Evolutionary conservation across 1,284 basidiomycete genomes (phyloP).

Genomic region (Tremellales sp.): DNA sequence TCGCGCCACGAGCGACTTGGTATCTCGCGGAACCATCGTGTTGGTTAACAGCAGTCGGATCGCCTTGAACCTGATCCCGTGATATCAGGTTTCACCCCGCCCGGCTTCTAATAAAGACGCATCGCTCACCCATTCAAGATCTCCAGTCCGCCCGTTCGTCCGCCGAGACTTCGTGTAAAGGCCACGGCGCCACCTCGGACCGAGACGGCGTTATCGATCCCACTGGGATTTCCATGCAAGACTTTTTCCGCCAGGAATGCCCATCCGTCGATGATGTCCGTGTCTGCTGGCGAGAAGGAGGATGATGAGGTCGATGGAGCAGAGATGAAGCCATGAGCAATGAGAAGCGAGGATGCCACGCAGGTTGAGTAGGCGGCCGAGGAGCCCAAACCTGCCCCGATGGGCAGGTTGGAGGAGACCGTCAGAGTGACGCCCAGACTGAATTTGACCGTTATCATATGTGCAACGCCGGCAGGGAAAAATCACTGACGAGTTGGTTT

Average conservation of each 20-base stretch:
- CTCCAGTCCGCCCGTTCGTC: slow-evolving; percentile 73
- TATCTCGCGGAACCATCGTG: slow-evolving; percentile 86
- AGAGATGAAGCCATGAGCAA: slow-evolving; percentile 40
- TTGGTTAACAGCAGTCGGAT: slow-evolving; percentile 84
- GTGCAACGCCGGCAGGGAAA: not conserved
- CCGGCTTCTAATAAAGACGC: not conserved
- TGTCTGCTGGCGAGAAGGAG: slow-evolving; percentile 62
- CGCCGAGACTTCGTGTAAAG: slow-evolving; percentile 78
- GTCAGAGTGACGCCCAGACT: slow-evolving; percentile 61
- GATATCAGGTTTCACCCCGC: not conserved
- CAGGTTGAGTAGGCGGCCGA: slow-evolving; percentile 93
- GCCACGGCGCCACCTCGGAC: slow-evolving; percentile 90
- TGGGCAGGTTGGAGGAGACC: slow-evolving; percentile 88
- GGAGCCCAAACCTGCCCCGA: slow-evolving; percentile 96
- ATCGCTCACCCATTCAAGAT: slow-evolving; percentile 70
- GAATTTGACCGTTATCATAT: not conserved
- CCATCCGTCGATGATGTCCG: slow-evolving; percentile 83
- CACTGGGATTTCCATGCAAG: slow-evolving; percentile 94
- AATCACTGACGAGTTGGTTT: slow-evolving; percentile 56
- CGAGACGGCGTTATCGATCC: slow-evolving; percentile 93
- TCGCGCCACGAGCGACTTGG: slow-evolving; percentile 87
- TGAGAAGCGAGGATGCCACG: slow-evolving; percentile 72
- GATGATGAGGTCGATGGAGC: slow-evolving; percentile 54
- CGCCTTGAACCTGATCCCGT: slow-evolving; percentile 57
- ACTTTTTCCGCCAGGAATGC: slow-evolving; percentile 96